A percentile compares a stretch with the other conserved stretches of the same genome.
phyloP scores from a whole-genome alignment of 2,329 filamentous ascomycete genomes.

The Chaetomiaceae sp. region DNA sequence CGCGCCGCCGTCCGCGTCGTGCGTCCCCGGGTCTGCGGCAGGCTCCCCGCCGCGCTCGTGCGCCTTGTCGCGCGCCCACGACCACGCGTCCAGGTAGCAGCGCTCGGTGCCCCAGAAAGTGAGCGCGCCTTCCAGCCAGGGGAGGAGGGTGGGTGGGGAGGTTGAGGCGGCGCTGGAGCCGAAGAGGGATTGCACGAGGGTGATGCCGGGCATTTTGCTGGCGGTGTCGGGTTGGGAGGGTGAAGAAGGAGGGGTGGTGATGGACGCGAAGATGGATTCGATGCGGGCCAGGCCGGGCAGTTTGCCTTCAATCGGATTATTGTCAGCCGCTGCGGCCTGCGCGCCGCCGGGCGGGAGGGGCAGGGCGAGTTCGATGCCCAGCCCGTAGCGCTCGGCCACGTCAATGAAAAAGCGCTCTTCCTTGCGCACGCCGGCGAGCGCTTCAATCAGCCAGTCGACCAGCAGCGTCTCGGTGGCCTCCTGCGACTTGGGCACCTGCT shows the following conservation, averaged over 20 bases:
- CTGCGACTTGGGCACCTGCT: conserved; percentile 23
- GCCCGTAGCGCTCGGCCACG: conserved; percentile 53
- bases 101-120: conserved; percentile 74
- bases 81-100: conserved; percentile 56
- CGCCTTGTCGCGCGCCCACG: conserved; percentile 40
- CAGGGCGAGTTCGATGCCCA: conserved; percentile 40
- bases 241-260: not conserved
- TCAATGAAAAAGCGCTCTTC: conserved; percentile 64
- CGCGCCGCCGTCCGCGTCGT: conserved; percentile 59
- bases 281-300: conserved; percentile 36
- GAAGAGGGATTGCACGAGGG: not conserved
- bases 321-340: not conserved
- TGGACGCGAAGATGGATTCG: conserved; percentile 24
- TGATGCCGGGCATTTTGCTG: not conserved
- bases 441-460: conserved; percentile 56
- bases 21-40: conserved; percentile 13
- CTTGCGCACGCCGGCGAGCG: conserved; percentile 58
- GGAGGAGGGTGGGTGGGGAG: conserved; percentile 29
- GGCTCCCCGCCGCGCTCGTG: conserved; percentile 8
- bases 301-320: conserved; percentile 25
- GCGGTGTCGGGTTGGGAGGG: too few species aligned
- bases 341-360: not conserved
- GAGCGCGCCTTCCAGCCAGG: conserved; percentile 59
- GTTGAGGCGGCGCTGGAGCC: not conserved
- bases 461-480: conserved; percentile 45